These are phyloP conservation scores for Ploettnerulaceae sp. DNA, from an alignment of 2,329 filamentous ascomycete genomes.

Conservation along the genomic window DNA sequence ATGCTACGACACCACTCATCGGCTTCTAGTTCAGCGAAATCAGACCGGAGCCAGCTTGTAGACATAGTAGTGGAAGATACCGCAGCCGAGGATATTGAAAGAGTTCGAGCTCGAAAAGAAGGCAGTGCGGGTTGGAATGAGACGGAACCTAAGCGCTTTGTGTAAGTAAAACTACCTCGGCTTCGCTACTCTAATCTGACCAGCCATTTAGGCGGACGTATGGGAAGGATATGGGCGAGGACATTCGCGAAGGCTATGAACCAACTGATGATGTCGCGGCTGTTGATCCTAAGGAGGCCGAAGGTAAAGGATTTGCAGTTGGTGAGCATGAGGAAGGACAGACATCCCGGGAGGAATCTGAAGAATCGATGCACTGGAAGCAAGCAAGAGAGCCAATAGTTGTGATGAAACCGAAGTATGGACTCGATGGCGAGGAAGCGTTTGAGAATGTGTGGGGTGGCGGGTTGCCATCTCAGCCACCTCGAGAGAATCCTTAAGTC, in stretches of 20 bases:
- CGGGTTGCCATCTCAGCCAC: slow-evolving; percentile 24
- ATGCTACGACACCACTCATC: slow-evolving; percentile 45
- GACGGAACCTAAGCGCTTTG: slow-evolving; percentile 48
- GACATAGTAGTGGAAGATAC: slow-evolving; percentile 63
- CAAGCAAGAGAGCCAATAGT: slow-evolving; percentile 23
- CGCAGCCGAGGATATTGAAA: slow-evolving; percentile 56
- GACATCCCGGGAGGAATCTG: slow-evolving; percentile 33
- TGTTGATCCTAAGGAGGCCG: slow-evolving; percentile 40
- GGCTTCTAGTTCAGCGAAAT: slow-evolving; percentile 44
- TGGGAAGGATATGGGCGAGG: slow-evolving; percentile 43
- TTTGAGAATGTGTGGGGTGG: slow-evolving; percentile 35
- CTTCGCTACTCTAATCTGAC: neutral
- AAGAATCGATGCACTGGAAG: slow-evolving; percentile 43
- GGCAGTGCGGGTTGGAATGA: slow-evolving; percentile 57
- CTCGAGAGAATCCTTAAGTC: slow-evolving; percentile 33
- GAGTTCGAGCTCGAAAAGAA: slow-evolving; percentile 57
- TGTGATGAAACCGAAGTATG: slow-evolving; percentile 34
- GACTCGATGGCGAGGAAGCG: slow-evolving; percentile 32
- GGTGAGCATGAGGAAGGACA: slow-evolving; percentile 32
- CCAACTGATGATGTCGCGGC: slow-evolving; percentile 41
- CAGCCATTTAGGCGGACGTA: slow-evolving; percentile 40
- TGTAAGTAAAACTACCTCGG: slow-evolving; percentile 38
- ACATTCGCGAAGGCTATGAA: slow-evolving; percentile 50
- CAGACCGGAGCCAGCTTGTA: slow-evolving; percentile 57
- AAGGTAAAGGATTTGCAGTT: slow-evolving; percentile 23